Evolutionary conservation across 129 eudicot genomes (phyloP).

Genomic region (Chrysanthemum lavandulifolium): DNA sequence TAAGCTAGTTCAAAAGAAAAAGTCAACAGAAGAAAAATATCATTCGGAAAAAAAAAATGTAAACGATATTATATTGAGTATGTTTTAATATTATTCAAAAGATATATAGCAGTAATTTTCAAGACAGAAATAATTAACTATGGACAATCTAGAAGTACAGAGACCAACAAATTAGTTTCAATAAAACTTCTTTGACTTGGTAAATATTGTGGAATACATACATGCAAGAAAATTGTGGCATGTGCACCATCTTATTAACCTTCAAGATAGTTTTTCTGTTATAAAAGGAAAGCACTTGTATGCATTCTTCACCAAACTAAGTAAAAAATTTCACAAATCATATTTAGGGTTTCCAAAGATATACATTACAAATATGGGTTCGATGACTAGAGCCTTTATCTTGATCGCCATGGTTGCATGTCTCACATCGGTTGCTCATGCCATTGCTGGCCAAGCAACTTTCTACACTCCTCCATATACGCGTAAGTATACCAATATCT

Average conservation of each 20-base stretch:
- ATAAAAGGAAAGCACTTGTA: constrained; percentile 15
- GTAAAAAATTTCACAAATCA: neutral
- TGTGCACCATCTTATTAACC: neutral
- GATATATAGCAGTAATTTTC: no score
- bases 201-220: neutral
- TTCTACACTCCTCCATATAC: constrained; percentile 42
- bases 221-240: neutral
- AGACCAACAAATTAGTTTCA: no score
- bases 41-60: no score
- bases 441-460: constrained; percentile 54
- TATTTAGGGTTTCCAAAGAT: neutral
- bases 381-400: constrained; percentile 19
- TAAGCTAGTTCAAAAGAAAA: no score
- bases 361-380: constrained; percentile 9
- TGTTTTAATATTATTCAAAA: no score
- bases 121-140: no score
- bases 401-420: constrained; percentile 32
- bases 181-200: neutral
- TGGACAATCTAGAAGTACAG: no score
- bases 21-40: no score
- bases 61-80: no score
- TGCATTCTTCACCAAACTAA: constrained; percentile 8
- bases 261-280: neutral
- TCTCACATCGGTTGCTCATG: constrained; percentile 36
- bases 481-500: constrained; percentile 31